Evolutionary conservation across 164 flowering plant genomes (phyloP).

Genomic region (Stephania cephalantha): DNA sequence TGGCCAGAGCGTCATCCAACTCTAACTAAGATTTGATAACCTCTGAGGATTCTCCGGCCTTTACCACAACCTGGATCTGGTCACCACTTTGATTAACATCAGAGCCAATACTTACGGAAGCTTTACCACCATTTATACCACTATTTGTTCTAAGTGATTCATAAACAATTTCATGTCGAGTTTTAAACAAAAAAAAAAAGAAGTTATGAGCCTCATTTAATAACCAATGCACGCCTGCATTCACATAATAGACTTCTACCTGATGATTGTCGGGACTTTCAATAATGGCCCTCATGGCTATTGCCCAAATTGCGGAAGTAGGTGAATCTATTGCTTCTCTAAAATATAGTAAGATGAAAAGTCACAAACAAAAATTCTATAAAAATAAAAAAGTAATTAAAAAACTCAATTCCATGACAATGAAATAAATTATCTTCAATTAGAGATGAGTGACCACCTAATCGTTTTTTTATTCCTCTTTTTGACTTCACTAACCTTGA

Average conservation of each 20-base stretch:
- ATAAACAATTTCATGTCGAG: constrained; percentile 20
- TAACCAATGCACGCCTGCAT: constrained; percentile 5
- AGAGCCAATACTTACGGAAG: constrained; percentile 4
- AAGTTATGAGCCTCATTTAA: background rate
- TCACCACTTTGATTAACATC: constrained; percentile 8
- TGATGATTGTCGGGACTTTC: constrained; percentile 11
- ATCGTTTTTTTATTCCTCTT: background rate
- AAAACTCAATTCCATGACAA: too few species aligned
- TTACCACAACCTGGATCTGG: background rate
- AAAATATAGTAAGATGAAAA: background rate
- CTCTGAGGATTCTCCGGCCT: constrained; percentile 12
- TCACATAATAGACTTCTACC: constrained; percentile 22
- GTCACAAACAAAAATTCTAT: too few species aligned
- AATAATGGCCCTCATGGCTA: constrained; percentile 12
- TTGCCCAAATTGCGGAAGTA: background rate
- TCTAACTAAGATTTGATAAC: constrained; percentile 17
- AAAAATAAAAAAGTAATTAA: too few species aligned
- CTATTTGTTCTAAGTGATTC: constrained; percentile 17
- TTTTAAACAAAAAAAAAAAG: background rate
- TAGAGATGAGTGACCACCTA: background rate
- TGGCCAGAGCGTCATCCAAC: constrained; percentile 24
- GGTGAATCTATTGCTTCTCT: constrained; percentile 1
- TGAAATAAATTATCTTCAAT: background rate
- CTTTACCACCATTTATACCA: constrained; percentile 7
- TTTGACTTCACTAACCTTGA: background rate